These are phyloP conservation scores for Raphanus raphanistrum DNA, from an alignment of 345 rosid genomes.

Conservation along the genomic window DNA sequence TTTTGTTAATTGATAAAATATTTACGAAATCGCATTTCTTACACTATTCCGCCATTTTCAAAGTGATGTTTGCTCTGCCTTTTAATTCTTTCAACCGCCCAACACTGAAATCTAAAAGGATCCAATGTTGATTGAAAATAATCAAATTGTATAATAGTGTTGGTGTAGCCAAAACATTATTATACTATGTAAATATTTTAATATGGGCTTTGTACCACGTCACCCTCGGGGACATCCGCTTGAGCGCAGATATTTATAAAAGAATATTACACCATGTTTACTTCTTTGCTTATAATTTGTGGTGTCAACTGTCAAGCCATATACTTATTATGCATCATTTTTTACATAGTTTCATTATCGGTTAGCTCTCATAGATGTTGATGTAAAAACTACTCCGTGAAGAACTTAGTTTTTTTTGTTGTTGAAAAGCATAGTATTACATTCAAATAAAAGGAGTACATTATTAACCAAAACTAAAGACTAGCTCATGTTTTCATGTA, in stretches of 20 bases:
- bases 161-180: neutral
- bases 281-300: neutral
- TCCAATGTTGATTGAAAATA: slow-evolving; percentile 30
- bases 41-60: too few species aligned
- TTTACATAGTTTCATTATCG: neutral
- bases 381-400: neutral
- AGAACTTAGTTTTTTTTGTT: neutral
- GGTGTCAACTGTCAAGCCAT: neutral
- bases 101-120: slow-evolving; percentile 36
- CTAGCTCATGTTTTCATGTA: neutral
- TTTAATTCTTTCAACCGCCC: slow-evolving; percentile 27
- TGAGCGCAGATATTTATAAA: too few species aligned
- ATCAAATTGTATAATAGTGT: too few species aligned
- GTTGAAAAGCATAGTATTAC: slow-evolving; percentile 1
- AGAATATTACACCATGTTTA: too few species aligned
- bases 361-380: neutral
- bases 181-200: neutral
- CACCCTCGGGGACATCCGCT: too few species aligned
- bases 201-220: neutral
- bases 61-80: neutral
- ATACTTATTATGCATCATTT: neutral
- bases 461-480: neutral
- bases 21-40: too few species aligned
- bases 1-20: too few species aligned
- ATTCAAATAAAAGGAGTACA: slow-evolving; percentile 8